phyloP scores from a whole-genome alignment of 192 early-diverging fungal genomes.

The Nowakowskiella sp. region DNA sequence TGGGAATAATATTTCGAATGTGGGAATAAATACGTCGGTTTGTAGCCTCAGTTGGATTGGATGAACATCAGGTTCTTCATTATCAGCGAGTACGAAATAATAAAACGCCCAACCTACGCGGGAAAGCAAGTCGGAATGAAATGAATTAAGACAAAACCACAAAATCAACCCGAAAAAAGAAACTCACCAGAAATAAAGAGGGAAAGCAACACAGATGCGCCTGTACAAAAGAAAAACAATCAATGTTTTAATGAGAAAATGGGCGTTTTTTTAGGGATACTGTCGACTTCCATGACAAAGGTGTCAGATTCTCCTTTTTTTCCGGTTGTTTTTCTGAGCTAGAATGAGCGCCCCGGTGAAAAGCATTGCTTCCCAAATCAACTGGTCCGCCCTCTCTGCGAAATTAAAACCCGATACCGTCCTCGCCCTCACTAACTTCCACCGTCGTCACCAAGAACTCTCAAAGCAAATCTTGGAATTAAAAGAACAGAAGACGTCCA shows the following conservation, averaged over 20 bases:
- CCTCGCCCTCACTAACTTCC: constrained; percentile 78
- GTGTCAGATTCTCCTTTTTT: no score
- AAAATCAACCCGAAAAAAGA: no score
- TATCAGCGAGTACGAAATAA: not conserved
- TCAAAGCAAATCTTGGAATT: constrained; percentile 73
- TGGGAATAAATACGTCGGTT: constrained; percentile 6
- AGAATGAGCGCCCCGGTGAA: not conserved
- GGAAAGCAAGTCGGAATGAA: no score
- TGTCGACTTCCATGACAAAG: no score
- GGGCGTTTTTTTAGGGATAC: no score
- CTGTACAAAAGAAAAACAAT: no score
- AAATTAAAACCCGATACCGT: constrained; percentile 85
- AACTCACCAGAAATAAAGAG: no score
- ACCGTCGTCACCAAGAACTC: constrained; percentile 89
- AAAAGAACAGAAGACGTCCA: constrained; percentile 65
- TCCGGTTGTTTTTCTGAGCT: no score
- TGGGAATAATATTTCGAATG: not conserved
- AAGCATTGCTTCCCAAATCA: constrained; percentile 65
- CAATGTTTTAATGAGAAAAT: no score
- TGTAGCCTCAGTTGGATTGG: constrained; percentile 20
- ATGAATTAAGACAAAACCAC: no score
- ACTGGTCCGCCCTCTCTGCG: constrained; percentile 80
- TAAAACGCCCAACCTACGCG: no score
- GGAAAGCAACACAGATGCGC: no score
- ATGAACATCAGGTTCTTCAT: constrained; percentile 22